Percentiles rank a stretch among this genome's conserved stretches.
Conservation (phyloP, 2,329 filamentous ascomycete species). For the Fusarium globosum region DNA sequence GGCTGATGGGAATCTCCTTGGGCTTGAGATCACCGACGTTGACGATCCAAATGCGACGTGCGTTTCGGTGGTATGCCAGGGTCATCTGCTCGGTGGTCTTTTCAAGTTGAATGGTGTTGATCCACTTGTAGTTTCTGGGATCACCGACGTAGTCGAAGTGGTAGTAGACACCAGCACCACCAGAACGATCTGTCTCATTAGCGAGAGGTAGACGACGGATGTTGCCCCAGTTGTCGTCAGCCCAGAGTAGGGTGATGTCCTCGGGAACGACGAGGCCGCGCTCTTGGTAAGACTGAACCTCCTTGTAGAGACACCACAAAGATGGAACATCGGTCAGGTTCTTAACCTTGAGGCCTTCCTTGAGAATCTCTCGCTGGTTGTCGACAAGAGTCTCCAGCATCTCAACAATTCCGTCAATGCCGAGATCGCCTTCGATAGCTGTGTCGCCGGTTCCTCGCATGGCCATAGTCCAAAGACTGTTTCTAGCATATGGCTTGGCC, state of each 20-base stretch:
- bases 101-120: conserved; percentile 57
- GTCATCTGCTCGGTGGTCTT: conserved; percentile 54
- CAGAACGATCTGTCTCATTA: conserved; percentile 63
- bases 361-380: conserved; percentile 53
- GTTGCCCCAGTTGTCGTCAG: conserved; percentile 73
- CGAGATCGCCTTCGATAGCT: conserved; percentile 63
- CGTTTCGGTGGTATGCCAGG: conserved; percentile 60
- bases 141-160: conserved; percentile 73
- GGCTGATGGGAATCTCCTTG: conserved; percentile 65
- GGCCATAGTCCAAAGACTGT: conserved; percentile 72
- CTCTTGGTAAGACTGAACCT: conserved; percentile 72
- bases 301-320: conserved; percentile 74
- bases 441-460: conserved; percentile 79
- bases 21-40: conserved; percentile 73
- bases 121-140: conserved; percentile 70
- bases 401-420: conserved; percentile 56
- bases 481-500: conserved; percentile 72
- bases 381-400: conserved; percentile 39
- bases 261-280: conserved; percentile 68
- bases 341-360: conserved; percentile 9
- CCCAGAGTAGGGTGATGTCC: conserved; percentile 70
- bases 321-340: conserved; percentile 51
- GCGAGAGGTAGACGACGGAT: conserved; percentile 67
- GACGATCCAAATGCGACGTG: conserved; percentile 69
- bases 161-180: conserved; percentile 69